Evolutionary conservation across 345 rosid species (phyloP), one percentile per base, ranked within the genome.

Genomic region (Linum lewisii): DNA sequence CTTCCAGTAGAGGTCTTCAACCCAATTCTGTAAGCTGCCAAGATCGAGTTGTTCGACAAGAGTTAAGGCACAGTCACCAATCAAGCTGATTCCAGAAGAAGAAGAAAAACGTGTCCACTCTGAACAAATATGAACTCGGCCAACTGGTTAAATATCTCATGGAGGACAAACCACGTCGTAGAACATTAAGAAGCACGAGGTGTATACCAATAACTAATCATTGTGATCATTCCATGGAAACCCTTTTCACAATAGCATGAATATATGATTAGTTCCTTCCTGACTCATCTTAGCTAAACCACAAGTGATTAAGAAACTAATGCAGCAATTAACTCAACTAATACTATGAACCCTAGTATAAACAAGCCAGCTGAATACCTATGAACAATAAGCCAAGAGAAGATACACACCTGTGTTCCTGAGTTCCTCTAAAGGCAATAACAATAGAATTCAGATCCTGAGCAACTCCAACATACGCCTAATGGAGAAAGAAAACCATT

Each of bases 1-100:
- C 75, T 92, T 79, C 97, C 95, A 88, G 67, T 75, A 88, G 50
- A 92, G 79, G 72, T 92, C 98, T 72, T 82, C 83, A 60, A 88
- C 62, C 97, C 98, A 92, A 56, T 92, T 92, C 79, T 88, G 97
- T 62, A 92, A 74, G 87, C 95, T 86, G 86, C 54, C 69, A 57
- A 66, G 32, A 61, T 13, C 32, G 25, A 49, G 22, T 47, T 49
- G 22, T 44, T 21, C 65, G 63, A 16, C 58, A 32, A 63, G 49
- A 45, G 25, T 14, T 62, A 36, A 54, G 42, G 56, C 15, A 42
- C 18, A 42, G 13, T 42, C 16, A 3, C 47, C 18, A 11, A 42
- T 42, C 47, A 16, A 42, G 47, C 38, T 3, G 18, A 7, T 20
- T 52, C 3, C 7, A 52, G 14, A 20, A 1, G 24, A 20, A 20